Conservation (phyloP, 106 monocot genomes). For the Phalaenopsis aphrodite region DNA sequence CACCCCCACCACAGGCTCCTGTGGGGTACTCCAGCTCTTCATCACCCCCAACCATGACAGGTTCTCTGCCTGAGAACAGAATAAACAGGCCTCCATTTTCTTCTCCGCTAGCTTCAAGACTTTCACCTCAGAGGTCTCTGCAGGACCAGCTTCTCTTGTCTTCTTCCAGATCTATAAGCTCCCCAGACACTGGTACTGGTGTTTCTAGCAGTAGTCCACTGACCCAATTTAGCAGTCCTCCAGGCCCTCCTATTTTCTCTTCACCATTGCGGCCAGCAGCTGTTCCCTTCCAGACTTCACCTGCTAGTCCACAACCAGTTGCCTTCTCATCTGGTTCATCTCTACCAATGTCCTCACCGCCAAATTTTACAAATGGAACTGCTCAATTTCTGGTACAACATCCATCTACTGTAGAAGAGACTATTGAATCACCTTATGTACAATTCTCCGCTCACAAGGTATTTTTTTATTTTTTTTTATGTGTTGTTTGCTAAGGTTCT, state of each 20-base stretch:
- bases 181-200: constrained; percentile 17
- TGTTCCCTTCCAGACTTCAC: constrained; percentile 69
- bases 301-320: constrained; percentile 50
- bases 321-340: constrained; percentile 38
- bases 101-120: constrained; percentile 21
- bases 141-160: constrained; percentile 16
- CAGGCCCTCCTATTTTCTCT: constrained; percentile 80
- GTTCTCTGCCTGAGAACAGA: constrained; percentile 38
- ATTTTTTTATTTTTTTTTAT: background rate
- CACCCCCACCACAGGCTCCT: constrained; percentile 19
- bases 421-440: constrained; percentile 72
- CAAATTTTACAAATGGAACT: constrained; percentile 58
- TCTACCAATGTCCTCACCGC: constrained; percentile 60
- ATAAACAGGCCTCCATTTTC: constrained; percentile 27
- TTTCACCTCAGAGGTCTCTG: constrained; percentile 21
- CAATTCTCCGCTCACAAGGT: constrained; percentile 96
- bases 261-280: constrained; percentile 65
- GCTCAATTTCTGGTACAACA: constrained; percentile 37
- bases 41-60: constrained; percentile 28
- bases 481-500: no score
- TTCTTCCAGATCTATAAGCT: constrained; percentile 16
- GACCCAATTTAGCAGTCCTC: constrained; percentile 76
- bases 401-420: constrained; percentile 34
- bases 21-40: constrained; percentile 20
- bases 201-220: constrained; percentile 21